phyloP scores from a whole-genome alignment of 805 yeast species.

The Lachancea mirantina region DNA sequence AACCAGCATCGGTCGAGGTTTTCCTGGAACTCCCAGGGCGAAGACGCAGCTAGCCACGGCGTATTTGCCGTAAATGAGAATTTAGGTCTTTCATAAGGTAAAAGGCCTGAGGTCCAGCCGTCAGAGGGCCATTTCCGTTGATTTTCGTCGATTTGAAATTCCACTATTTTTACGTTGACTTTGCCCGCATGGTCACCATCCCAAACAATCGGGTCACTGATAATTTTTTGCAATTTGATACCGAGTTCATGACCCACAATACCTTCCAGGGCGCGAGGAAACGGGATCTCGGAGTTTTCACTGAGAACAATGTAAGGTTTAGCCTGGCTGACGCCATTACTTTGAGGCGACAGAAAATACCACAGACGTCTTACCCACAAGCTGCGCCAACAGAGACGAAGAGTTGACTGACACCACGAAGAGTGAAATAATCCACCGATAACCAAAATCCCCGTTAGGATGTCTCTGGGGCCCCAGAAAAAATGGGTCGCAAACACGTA shows the following conservation, averaged over 20 bases:
- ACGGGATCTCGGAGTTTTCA: conserved; percentile 6
- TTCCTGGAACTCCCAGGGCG: conserved; percentile 22
- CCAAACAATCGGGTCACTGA: too few species aligned
- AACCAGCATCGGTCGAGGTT: conserved; percentile 16
- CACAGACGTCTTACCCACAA: conserved; percentile 15
- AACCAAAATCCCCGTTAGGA: conserved; percentile 9
- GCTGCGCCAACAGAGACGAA: conserved; percentile 25
- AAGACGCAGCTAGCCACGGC: conserved; percentile 1
- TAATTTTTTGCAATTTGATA: conserved; percentile 12
- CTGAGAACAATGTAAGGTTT: not conserved
- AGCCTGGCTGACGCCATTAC: not conserved
- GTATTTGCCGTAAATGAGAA: conserved; percentile 11
- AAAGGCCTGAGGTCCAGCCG: conserved; percentile 18
- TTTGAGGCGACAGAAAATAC: conserved; percentile 3
- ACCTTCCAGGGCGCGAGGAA: conserved; percentile 11
- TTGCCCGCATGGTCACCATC: too few species aligned
- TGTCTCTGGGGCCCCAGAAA: conserved; percentile 11
- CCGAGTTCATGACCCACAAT: conserved; percentile 11
- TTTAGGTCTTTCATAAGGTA: conserved; percentile 21
- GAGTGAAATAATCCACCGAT: conserved; percentile 19
- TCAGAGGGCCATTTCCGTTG: conserved; percentile 27
- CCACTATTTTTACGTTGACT: conserved; percentile 14
- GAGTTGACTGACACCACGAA: conserved; percentile 23
- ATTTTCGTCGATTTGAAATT: conserved; percentile 23
- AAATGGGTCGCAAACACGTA: conserved; percentile 15